Percentiles rank a stretch among this genome's conserved stretches.
These are phyloP conservation scores for Themeda triandra DNA, from an alignment of 176 grass and related monocot genomes.

Conservation along the genomic window DNA sequence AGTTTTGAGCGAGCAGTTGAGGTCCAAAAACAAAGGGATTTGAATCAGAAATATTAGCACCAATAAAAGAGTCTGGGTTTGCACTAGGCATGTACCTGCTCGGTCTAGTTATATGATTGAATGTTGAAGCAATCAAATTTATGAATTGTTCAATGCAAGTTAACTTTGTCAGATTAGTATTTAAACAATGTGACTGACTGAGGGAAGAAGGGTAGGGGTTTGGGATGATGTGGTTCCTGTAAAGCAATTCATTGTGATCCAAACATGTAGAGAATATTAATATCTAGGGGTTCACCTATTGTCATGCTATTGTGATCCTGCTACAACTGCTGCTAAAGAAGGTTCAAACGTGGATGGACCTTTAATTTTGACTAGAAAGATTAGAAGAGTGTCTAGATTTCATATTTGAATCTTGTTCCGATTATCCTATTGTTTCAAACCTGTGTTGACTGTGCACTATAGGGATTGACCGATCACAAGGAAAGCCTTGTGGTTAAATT, in stretches of 20 bases:
- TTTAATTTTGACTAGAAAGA: neutral
- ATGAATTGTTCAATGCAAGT: neutral
- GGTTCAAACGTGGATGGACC: neutral
- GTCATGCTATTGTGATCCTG: neutral
- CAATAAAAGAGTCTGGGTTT: neutral
- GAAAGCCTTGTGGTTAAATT: neutral
- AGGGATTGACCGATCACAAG: neutral
- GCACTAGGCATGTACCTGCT: neutral
- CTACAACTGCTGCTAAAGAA: neutral
- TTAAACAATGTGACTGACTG: neutral
- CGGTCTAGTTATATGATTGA: neutral
- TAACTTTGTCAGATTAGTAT: neutral
- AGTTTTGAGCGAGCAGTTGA: neutral
- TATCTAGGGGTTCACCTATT: neutral
- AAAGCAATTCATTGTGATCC: neutral
- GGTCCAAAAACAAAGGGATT: neutral
- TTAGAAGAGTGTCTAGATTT: neutral
- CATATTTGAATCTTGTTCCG: neutral
- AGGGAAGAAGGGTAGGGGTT: neutral
- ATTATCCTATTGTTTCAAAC: neutral
- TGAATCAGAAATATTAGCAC: neutral
- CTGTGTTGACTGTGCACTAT: neutral
- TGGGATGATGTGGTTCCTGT: neutral
- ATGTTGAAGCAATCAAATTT: neutral
- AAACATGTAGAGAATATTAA: neutral